These are phyloP conservation scores for Actinomortierella ambigua DNA, from an alignment of 371 early-diverging fungal genomes.

Conservation along the genomic window DNA sequence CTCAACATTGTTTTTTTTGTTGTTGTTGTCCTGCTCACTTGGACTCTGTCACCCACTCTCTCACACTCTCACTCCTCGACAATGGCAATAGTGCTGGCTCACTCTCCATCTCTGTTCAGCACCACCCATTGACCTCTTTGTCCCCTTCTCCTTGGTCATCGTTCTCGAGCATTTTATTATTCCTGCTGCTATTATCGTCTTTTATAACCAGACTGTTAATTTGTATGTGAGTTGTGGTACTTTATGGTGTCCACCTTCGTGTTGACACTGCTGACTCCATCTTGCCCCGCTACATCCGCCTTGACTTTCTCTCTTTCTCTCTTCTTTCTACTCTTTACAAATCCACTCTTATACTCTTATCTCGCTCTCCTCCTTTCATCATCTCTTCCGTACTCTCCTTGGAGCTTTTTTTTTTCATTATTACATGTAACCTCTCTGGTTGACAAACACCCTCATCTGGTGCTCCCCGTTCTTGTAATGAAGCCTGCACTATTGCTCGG, in stretches of 20 bases:
- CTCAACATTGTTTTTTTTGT: background rate
- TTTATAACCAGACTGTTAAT: conserved; percentile 3
- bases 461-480: too few relatives aligned
- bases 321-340: background rate
- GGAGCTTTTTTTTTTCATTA: background rate
- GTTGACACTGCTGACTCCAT: background rate
- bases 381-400: background rate
- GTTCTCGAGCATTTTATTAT: too few relatives aligned
- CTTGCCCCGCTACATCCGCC: background rate
- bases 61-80: conserved; percentile 20
- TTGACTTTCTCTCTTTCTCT: background rate
- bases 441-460: too few relatives aligned
- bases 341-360: conserved; percentile 1
- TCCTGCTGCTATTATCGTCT: conserved; percentile 9
- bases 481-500: too few relatives aligned
- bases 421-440: too few relatives aligned
- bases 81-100: too few relatives aligned
- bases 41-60: background rate
- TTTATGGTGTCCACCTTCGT: too few relatives aligned
- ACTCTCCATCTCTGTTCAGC: too few relatives aligned
- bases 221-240: background rate
- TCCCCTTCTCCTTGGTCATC: background rate
- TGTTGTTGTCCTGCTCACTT: background rate
- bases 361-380: background rate
- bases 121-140: background rate